Evolutionary conservation across 768 basidiomycete genomes (phyloP), one percentile per base, ranked within the genome.

Genomic region (Russula abietina): DNA sequence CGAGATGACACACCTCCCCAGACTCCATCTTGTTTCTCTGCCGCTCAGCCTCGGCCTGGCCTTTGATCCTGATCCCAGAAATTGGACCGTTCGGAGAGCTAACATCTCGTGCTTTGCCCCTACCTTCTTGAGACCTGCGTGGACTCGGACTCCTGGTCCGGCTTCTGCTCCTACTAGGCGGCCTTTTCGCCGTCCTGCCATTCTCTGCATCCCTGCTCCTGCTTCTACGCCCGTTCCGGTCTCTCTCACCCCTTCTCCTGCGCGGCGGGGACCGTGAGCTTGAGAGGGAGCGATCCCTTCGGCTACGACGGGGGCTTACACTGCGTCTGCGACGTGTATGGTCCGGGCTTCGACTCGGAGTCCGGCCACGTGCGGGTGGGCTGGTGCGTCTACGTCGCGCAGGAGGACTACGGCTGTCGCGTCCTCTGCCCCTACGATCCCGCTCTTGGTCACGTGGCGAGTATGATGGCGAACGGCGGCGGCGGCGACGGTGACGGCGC

Each of bases 21-120:
- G 38, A 28, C 1, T 83, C 84, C 80, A 80, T 80, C 72, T 79
- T 83, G 70, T 77, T 80, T 75, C 77, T 81, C 70, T 74, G 77
- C 64, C 61, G 55, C 55, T 79, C 83, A 67, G 80, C 80, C 60
- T 82, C 83, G 0, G 81, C 81, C 69, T 89, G 88, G 14, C 89
- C 89, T 70, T 87, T 88, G 71, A 91, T 91, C 71, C 85, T 88
- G 50, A 91, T 72, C 69, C 88, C 87, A 9, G 79, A 78, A 28
- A 65, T 68, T 26, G 72, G 68, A 58, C 74, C 68, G 48, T 57
- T 69, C 75, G 43, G 76, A 4, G 70, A 11, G 67, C 67, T 45
- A 65, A 67, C 62, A 70, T 72, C 64, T 56, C 67, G 24, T 59
- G 65, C 38, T 49, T 59, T 56, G 28, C 52, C 57, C 55, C 61